These are phyloP conservation scores for Exophiala sp. DNA, from an alignment of 2,329 filamentous ascomycete species.

Conservation along the genomic window DNA sequence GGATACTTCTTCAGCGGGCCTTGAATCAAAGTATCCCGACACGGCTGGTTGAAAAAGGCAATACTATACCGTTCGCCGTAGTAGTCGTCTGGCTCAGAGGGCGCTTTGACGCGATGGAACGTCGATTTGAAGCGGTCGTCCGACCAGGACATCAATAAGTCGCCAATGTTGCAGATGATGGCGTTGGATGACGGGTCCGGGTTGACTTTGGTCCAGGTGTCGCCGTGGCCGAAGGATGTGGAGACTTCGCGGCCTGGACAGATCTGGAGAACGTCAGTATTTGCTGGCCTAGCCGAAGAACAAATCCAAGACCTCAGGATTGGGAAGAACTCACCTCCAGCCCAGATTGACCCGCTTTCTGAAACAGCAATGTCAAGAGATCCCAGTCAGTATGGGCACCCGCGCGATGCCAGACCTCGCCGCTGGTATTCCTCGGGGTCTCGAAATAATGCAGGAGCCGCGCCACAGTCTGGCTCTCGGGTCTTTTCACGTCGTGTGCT, in stretches of 20 bases:
- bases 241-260: constrained; percentile 48
- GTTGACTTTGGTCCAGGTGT: constrained; percentile 59
- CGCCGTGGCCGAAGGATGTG: constrained; percentile 54
- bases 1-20: constrained; percentile 58
- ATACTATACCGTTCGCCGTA: constrained; percentile 59
- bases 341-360: constrained; percentile 54
- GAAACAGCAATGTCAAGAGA: constrained; percentile 58
- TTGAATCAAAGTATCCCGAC: constrained; percentile 53
- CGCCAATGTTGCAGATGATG: constrained; percentile 61
- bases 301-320: too few species aligned
- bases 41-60: constrained; percentile 62
- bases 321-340: constrained; percentile 36
- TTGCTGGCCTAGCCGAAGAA: too few species aligned
- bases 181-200: constrained; percentile 42
- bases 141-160: constrained; percentile 49
- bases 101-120: constrained; percentile 59
- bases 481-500: constrained; percentile 47
- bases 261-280: constrained; percentile 2
- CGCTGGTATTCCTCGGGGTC: constrained; percentile 31
- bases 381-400: constrained; percentile 61
- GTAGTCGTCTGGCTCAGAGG: constrained; percentile 48
- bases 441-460: constrained; percentile 54
- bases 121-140: constrained; percentile 64
- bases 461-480: constrained; percentile 52
- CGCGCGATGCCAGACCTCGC: constrained; percentile 39